Conservation (phyloP, 2,329 filamentous ascomycete species). For the Ophiocordyceps polyrhachis-furcata region DNA sequence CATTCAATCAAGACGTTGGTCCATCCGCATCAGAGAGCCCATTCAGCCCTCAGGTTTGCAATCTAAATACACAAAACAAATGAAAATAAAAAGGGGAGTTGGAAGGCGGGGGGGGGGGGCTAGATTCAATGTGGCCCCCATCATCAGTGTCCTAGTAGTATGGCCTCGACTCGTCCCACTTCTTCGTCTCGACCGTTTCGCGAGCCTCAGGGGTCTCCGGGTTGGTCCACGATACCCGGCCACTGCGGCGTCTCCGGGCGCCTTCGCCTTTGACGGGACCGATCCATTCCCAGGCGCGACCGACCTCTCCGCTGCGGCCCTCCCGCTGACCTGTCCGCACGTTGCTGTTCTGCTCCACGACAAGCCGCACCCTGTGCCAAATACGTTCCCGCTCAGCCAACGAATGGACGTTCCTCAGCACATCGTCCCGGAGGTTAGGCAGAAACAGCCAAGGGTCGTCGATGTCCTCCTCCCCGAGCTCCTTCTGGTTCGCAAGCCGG, state of each 20-base stretch:
- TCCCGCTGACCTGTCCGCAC: slow-evolving; percentile 58
- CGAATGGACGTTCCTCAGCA: slow-evolving; percentile 65
- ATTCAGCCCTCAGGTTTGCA: background rate
- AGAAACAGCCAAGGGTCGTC: slow-evolving; percentile 70
- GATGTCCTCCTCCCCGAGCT: slow-evolving; percentile 48
- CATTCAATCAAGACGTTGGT: slow-evolving; percentile 22
- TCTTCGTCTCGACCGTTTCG: slow-evolving; percentile 12
- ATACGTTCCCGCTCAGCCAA: slow-evolving; percentile 58
- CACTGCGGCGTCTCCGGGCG: slow-evolving; percentile 29
- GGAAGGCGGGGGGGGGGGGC: background rate
- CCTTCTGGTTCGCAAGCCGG: slow-evolving; percentile 66
- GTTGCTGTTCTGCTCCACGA: slow-evolving; percentile 90
- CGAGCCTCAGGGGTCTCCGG: slow-evolving; percentile 12
- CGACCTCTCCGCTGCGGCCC: slow-evolving; percentile 45
- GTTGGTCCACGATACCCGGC: slow-evolving; percentile 27
- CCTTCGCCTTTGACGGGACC: slow-evolving; percentile 31
- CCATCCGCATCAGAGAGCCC: background rate
- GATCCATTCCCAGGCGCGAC: slow-evolving; percentile 53
- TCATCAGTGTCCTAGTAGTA: slow-evolving; percentile 15
- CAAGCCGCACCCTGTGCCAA: slow-evolving; percentile 64
- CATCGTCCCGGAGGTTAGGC: slow-evolving; percentile 78
- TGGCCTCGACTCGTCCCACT: slow-evolving; percentile 23
- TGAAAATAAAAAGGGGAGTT: background rate
- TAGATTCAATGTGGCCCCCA: background rate
- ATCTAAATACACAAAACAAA: background rate